Conservation (phyloP, 1,284 basidiomycete species). For the Puccinia triticina region DNA sequence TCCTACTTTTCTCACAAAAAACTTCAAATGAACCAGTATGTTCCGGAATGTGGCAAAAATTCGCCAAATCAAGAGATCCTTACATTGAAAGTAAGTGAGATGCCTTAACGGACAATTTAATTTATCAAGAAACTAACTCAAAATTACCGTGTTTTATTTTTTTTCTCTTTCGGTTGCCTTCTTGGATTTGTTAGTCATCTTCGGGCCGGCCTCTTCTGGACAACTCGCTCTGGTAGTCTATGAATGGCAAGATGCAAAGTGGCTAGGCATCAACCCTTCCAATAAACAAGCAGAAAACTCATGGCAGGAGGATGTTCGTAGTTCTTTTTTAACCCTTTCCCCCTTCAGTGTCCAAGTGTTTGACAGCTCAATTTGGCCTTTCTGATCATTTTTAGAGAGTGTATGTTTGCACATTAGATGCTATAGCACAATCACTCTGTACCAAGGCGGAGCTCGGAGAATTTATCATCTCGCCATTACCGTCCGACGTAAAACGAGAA, state of each 20-base stretch:
- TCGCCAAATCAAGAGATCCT: slow-evolving; percentile 47
- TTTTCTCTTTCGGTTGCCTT: not conserved
- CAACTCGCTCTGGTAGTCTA: slow-evolving; percentile 92
- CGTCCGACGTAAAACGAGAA: slow-evolving; percentile 67
- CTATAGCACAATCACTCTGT: slow-evolving; percentile 73
- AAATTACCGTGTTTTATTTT: not conserved
- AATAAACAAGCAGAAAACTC: slow-evolving; percentile 54
- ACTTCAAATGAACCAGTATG: slow-evolving; percentile 26
- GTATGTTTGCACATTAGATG: slow-evolving; percentile 82
- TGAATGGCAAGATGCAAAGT: slow-evolving; percentile 84
- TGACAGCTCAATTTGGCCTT: slow-evolving; percentile 15
- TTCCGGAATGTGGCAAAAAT: slow-evolving; percentile 51
- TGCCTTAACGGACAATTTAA: not conserved
- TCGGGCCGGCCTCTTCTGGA: slow-evolving; percentile 76
- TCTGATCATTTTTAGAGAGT: slow-evolving; percentile 68
- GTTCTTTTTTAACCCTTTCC: slow-evolving; percentile 26
- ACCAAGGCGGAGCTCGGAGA: slow-evolving; percentile 71
- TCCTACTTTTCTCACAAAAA: not conserved
- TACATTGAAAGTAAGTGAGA: slow-evolving; percentile 46
- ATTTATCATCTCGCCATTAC: slow-evolving; percentile 73
- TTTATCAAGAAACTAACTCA: not conserved
- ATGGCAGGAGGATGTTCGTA: slow-evolving; percentile 59
- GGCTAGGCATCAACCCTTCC: slow-evolving; percentile 70
- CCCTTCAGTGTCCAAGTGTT: slow-evolving; percentile 18
- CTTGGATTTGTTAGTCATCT: slow-evolving; percentile 68